Conservation (phyloP, 208 protist genomes). For the Herpetomonas samuelpessoai region DNA sequence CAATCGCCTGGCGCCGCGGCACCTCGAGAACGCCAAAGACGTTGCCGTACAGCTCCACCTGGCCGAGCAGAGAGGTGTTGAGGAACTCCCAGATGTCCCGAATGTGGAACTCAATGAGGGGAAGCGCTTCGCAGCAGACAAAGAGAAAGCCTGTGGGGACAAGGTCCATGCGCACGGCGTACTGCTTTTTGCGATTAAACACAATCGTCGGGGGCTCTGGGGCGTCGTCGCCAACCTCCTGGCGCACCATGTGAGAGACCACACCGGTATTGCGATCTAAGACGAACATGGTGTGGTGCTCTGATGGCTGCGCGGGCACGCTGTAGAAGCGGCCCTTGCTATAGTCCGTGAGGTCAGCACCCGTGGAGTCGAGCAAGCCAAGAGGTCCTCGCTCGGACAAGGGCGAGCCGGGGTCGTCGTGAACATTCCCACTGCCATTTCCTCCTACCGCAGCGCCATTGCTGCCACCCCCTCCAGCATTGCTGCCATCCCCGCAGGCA, state of each 20-base stretch:
- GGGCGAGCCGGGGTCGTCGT: conserved; percentile 6
- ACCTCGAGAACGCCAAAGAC: conserved; percentile 73
- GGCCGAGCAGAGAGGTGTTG: conserved; percentile 47
- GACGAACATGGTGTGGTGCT: conserved; percentile 75
- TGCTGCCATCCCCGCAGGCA: conserved; percentile 20
- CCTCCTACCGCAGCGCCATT: background rate
- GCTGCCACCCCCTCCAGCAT: conserved; percentile 6
- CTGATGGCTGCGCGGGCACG: conserved; percentile 30
- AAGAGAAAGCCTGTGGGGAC: conserved; percentile 73
- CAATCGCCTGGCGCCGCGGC: conserved; percentile 28
- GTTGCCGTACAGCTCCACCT: conserved; percentile 70
- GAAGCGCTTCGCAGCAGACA: conserved; percentile 60
- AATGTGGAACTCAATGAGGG: conserved; percentile 70
- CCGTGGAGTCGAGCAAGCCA: background rate
- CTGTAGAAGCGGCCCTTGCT: conserved; percentile 24
- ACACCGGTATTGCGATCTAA: conserved; percentile 59
- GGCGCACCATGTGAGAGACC: conserved; percentile 60
- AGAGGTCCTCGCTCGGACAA: conserved; percentile 4
- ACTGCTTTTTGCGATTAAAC: conserved; percentile 42
- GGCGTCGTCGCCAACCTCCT: conserved; percentile 37
- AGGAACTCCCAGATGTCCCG: conserved; percentile 68
- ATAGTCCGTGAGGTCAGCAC: conserved; percentile 16
- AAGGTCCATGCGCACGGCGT: conserved; percentile 75
- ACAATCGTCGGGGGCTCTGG: conserved; percentile 39
- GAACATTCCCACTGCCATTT: background rate